Evolutionary conservation across 352 stramenopile species (phyloP), one percentile per base, ranked within the genome.

Genomic region (Phytophthora boehmeriae): DNA sequence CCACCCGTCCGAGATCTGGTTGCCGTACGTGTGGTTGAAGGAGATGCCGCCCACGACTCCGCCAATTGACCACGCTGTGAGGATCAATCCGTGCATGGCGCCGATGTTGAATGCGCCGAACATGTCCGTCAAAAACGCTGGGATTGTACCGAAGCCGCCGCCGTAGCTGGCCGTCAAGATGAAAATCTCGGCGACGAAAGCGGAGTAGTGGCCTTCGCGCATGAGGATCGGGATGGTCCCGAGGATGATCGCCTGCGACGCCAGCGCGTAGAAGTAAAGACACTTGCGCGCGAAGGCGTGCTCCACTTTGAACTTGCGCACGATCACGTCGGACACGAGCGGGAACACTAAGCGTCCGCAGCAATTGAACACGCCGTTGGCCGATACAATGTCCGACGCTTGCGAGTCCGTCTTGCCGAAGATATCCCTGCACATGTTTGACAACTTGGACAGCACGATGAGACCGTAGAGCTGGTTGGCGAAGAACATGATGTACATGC

Each of bases 51-150:
- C 85, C 1, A 76, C 85, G 14, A 93, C 78, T 1, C 80, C 85
- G 14, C 78, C 79, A 48, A 92, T 90, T 1, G 82, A 92, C 83
- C 85, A 93, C 9, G 83, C 73, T 3, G 85, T 92, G 5, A 92
- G 58, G 61, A 90, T 87, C 22, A 90, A 42, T 0, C 85, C 85
- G 62, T 92, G 83, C 78, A 93, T 87, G 5, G 78, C 85, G 11
- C 80, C 85, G 35, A 92, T 92, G 73, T 93, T 91, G 58, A 74
- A 91, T 2, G 78, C 79, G n/a, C 85, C 85, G 49, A 92, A 94
- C 82, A 92, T 92, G 49, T 92, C 85, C 0, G 83, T 90, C 20
- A 94, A 50, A 57, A 92, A 89, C 28, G 66, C 78, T 34, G 83
- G 83, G 53, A 92, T 91, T 11, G 70, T 89, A 39, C 82, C 81